Conservation (phyloP, 768 basidiomycete species). For the Lepiota brunneoincarnata region DNA sequence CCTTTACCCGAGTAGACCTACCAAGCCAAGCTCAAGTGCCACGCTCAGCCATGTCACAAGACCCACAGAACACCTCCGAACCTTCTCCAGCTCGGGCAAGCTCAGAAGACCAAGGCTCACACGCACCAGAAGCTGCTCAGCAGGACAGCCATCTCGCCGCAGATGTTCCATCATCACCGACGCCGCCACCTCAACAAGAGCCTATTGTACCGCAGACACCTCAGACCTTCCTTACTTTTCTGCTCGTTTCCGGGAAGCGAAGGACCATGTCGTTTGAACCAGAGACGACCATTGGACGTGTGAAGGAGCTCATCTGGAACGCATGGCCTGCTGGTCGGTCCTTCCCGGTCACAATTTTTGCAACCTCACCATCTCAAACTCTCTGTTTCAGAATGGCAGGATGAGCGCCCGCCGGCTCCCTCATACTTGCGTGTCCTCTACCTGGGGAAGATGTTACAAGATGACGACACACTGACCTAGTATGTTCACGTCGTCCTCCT, state of each 20-base stretch:
- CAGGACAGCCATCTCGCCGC: no score
- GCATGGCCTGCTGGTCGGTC: constrained; percentile 70
- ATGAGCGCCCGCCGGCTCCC: constrained; percentile 74
- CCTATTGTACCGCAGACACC: constrained; percentile 54
- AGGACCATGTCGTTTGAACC: constrained; percentile 76
- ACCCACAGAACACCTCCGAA: constrained; percentile 7
- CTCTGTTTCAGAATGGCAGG: constrained; percentile 61
- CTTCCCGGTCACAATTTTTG: neutral
- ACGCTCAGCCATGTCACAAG: constrained; percentile 23
- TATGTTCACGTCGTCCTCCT: constrained; percentile 30
- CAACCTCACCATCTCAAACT: neutral
- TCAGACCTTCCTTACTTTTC: constrained; percentile 65
- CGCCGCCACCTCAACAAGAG: neutral
- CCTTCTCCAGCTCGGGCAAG: neutral
- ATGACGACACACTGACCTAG: constrained; percentile 74
- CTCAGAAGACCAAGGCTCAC: neutral
- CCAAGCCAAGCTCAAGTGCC: constrained; percentile 24
- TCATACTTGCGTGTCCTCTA: constrained; percentile 75
- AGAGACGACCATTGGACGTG: constrained; percentile 68
- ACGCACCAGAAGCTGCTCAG: neutral
- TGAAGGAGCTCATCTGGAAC: constrained; percentile 84
- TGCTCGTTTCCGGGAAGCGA: constrained; percentile 67
- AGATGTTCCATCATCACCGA: neutral
- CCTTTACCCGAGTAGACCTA: constrained; percentile 48
- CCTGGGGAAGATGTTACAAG: constrained; percentile 78